phyloP scores from a whole-genome alignment of 1,284 basidiomycete genomes.

The Naganishia cerealis region DNA sequence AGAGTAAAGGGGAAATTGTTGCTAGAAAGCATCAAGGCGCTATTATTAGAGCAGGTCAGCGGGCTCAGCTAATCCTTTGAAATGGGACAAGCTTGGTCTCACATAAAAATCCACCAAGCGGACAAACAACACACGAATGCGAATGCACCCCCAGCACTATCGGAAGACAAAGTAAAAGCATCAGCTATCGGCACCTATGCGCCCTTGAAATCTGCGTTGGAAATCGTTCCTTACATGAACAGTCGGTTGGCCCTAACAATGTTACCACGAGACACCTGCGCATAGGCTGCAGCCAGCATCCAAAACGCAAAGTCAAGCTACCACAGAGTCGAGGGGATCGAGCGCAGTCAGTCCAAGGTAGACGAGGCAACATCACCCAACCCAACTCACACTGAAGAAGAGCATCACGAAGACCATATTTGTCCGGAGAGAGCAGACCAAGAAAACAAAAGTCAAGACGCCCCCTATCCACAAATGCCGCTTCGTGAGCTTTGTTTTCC shows the following conservation, averaged over 20 bases:
- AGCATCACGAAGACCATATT: conserved; percentile 26
- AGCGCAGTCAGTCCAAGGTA: neutral
- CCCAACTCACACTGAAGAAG: conserved; percentile 26
- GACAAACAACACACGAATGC: conserved; percentile 25
- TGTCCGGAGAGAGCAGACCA: conserved; percentile 29
- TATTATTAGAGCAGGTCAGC: neutral
- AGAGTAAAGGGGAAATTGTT: conserved; percentile 29
- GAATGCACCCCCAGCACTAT: conserved; percentile 29
- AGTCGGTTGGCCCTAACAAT: neutral
- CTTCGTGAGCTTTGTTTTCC: no score
- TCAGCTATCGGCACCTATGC: neutral
- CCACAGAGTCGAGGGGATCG: neutral
- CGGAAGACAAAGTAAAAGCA: neutral
- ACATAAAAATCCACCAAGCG: conserved; percentile 31
- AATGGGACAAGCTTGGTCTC: neutral
- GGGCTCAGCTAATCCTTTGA: no score
- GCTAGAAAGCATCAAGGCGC: conserved; percentile 26
- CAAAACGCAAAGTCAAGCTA: conserved; percentile 26
- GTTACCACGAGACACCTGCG: conserved; percentile 25
- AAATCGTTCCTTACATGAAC: conserved; percentile 8
- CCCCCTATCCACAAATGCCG: conserved; percentile 1
- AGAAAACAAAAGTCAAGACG: conserved; percentile 28
- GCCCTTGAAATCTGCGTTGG: no score
- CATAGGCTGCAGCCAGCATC: conserved; percentile 26
- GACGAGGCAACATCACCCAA: neutral